phyloP scores from a whole-genome alignment of 2,329 filamentous ascomycete genomes.

The Claviceps cyperi region DNA sequence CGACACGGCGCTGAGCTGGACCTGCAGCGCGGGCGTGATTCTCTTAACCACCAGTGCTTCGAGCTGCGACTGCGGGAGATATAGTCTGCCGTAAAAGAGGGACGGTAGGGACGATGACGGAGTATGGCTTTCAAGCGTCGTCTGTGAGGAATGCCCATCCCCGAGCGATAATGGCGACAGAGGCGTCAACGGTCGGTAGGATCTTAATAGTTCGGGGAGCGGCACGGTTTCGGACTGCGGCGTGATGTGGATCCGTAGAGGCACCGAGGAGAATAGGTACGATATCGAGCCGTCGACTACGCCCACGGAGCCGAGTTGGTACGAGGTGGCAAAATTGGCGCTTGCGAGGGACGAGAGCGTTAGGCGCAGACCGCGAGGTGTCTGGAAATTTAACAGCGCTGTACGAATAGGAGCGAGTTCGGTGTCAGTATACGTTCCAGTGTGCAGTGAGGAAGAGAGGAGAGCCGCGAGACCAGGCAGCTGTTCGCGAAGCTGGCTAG shows the following conservation, averaged over 20 bases:
- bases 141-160: neutral
- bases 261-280: slow-evolving; percentile 84
- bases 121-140: slow-evolving; percentile 7
- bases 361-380: slow-evolving; percentile 69
- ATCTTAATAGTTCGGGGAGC: slow-evolving; percentile 61
- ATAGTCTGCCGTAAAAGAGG: slow-evolving; percentile 63
- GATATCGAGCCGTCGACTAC: slow-evolving; percentile 94
- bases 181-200: slow-evolving; percentile 67
- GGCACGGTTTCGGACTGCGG: slow-evolving; percentile 61
- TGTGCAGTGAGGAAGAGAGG: too few species aligned
- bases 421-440: neutral
- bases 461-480: too few species aligned
- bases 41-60: slow-evolving; percentile 75
- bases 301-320: slow-evolving; percentile 77
- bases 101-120: slow-evolving; percentile 28
- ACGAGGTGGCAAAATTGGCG: slow-evolving; percentile 86
- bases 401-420: neutral
- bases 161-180: slow-evolving; percentile 22
- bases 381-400: slow-evolving; percentile 81
- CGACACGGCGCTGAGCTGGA: slow-evolving; percentile 69
- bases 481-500: too few species aligned
- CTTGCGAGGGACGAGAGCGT: slow-evolving; percentile 85
- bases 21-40: slow-evolving; percentile 60
- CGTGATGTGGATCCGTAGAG: slow-evolving; percentile 50
- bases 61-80: slow-evolving; percentile 70